Base-by-base conservation (phyloP, 257 asterid species). In the Datura wrightii region DNA sequence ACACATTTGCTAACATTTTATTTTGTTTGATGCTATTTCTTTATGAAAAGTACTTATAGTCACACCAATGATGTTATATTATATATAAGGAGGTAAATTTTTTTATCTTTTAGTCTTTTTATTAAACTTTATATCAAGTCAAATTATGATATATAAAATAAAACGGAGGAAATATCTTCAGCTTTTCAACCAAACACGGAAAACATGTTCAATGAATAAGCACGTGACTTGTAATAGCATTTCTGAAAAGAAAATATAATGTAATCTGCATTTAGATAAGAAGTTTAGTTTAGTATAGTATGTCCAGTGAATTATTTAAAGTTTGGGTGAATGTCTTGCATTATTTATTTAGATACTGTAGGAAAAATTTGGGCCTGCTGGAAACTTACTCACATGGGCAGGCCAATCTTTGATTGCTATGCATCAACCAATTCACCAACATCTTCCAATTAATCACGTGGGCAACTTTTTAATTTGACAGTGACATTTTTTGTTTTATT, bases 321-420 rank as follows among this genome's bases (percentile, higher is more conserved):
- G 41, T 48, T 24, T 76, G 62, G 31, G 46, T 14, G 13, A 4
- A 3, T 48, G 60, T 74, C 24, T 50, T 74, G 81, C 42, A n/a
- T n/a, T n/a, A n/a, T 50, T 50, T 31, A 50, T 76, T 48, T 31
- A 14, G 14, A 13, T 15, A 76, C 37, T 9, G 2, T 6, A 7
- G 2, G 18, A 74, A 48, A 24, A 31, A 15, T 13, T 76, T 62
- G 62, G 0, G 14, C n/a, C 62, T 24, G 42, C 62, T 52, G 31
- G 41, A 50, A 50, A 7, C 19, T 71, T 19, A 48, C 48, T 74
- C 39, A 14, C 82, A 34, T 31, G 82, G 83, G 44, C n/a, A 52
- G 55, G 74, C 85, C 70, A 85, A 88, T 74, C 19, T 79, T 70
- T 88, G 87, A 83, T 70, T 56, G 80, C 24, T 24, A 70, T 8